Evolutionary conservation across 495 filamentous ascomycete genomes (phyloP), one percentile per base, ranked within the genome.

Genomic region (Penicillium atrosanguineum): DNA sequence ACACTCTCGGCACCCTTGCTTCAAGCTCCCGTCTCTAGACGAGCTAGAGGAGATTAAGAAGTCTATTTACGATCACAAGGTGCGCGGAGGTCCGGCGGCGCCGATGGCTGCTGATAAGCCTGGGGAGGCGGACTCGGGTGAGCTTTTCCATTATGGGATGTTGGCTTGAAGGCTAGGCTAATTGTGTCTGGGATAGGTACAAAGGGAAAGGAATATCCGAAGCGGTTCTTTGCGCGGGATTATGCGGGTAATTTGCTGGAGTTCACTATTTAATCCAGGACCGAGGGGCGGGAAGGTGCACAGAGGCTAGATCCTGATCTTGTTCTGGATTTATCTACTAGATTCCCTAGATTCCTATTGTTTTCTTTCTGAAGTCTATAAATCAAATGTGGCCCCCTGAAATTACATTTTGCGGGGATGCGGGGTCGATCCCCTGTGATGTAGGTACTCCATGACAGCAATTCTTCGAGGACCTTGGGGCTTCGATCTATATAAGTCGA

Each of bases 231-330:
- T 64, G 83, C 82, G 0, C 70, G 83, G 48, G 83, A 86, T 56
- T 86, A 71, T 72, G 82, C 79, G 6, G 83, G 83, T 7, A 87
- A 87, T 62, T 55, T 77, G 50, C 62, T 87, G 39, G 83, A 87
- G 62, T 87, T 85, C 60, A 82, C 72, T 45, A 51, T 83, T 46
- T 86, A 66, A 53, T 9, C 16, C 4, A 34, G 7, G 28, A 47
- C 23, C 23, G 5, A 23, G 23, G 26, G n/a, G 4, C 6, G 19
- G 19, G 25, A 9, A 4, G 3, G 15, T 14, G 8, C 34, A 15
- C 18, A 12, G 20, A 19, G 16, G 12, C 18, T 40, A 11, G 6
- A 19, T 40, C 8, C 1, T 4, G 19, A 11, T 4, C 4, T 40
- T 14, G 16, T 40, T 4, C 18, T 1, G 14, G 12, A 31, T 1